phyloP scores from a whole-genome alignment of 192 early-diverging fungal species.

The Umbelopsis ramanniana region DNA sequence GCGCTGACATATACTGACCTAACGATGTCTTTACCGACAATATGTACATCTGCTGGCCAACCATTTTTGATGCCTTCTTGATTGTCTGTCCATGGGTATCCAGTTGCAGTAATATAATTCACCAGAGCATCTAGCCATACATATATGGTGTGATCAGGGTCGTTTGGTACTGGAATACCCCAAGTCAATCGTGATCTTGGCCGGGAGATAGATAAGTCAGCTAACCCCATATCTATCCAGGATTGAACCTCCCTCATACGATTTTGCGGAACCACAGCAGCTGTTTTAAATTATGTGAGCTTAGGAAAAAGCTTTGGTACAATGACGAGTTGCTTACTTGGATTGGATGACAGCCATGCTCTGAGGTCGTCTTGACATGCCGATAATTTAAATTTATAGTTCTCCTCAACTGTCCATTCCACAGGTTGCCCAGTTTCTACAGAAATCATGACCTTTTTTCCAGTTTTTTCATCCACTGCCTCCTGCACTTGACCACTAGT shows the following conservation, averaged over 20 bases:
- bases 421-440: slow-evolving; percentile 85
- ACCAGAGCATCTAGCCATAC: slow-evolving; percentile 97
- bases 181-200: slow-evolving; percentile 77
- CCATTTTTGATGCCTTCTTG: slow-evolving; percentile 22
- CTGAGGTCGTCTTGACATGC: slow-evolving; percentile 62
- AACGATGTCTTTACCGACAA: slow-evolving; percentile 96
- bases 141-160: slow-evolving; percentile 89
- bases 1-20: slow-evolving; percentile 44
- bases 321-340: slow-evolving; percentile 46
- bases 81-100: slow-evolving; percentile 73
- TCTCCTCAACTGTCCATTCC: slow-evolving; percentile 91
- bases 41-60: slow-evolving; percentile 79
- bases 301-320: neutral
- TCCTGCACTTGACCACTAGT: slow-evolving; percentile 73
- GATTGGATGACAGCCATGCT: slow-evolving; percentile 72
- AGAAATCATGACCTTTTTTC: slow-evolving; percentile 56
- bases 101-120: slow-evolving; percentile 88
- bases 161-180: slow-evolving; percentile 92
- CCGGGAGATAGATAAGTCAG: slow-evolving; percentile 88
- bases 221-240: slow-evolving; percentile 60
- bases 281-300: neutral
- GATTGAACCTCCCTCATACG: slow-evolving; percentile 68
- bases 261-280: slow-evolving; percentile 69
- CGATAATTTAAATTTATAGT: slow-evolving; percentile 90
- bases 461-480: slow-evolving; percentile 54